Base-by-base conservation (phyloP, 805 yeast genomes). In the Metschnikowia shivogae region DNA sequence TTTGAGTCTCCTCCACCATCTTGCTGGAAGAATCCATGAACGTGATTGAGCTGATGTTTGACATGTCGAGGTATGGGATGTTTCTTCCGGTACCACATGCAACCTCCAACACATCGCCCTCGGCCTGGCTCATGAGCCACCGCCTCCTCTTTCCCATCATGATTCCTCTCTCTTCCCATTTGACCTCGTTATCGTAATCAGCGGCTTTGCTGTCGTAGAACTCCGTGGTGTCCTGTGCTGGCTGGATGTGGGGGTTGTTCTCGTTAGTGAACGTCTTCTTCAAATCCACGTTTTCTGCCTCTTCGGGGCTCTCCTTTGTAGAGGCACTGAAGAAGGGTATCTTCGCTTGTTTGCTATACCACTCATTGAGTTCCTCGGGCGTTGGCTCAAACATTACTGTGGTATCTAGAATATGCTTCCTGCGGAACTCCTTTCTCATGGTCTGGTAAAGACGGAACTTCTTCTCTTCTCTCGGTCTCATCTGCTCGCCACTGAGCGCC, bases 81-180 rank as follows among this genome's bases (percentile, higher is more conserved):
- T 93, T 93, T 64, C 98, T 77, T 6, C 99, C 98, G 0, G 99
- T 93, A 47, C 99, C 99, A 60, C 95, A 87, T 0, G 97, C 84
- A 9, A 92, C 93, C 64, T 93, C 99, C 45, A 93, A 68, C 1
- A 89, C 97, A 60, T 93, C 97, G 19, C 99, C 99, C 46, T 72
- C 68, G 40, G 84, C 77, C 49, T 85, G 86, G 31, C 72, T 77
- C 89, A 86, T 86, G 37, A 86, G 63, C 86, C 93, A 84, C 55
- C 81, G 81, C 57, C 97, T 75, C 65, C 86, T 74, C 57, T 72
- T 74, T 45, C 83, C 80, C 74, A 81, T 70, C 31, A 78, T 65
- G 45, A 81, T 73, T 12, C 81, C 74, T 39, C 80, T 58, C 57
- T 85, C 93, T 61, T 86, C 93, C 67, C 81, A 72, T 55, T 84